Conservation (phyloP, 805 yeast species). For the Metschnikowia kunwiensis region DNA sequence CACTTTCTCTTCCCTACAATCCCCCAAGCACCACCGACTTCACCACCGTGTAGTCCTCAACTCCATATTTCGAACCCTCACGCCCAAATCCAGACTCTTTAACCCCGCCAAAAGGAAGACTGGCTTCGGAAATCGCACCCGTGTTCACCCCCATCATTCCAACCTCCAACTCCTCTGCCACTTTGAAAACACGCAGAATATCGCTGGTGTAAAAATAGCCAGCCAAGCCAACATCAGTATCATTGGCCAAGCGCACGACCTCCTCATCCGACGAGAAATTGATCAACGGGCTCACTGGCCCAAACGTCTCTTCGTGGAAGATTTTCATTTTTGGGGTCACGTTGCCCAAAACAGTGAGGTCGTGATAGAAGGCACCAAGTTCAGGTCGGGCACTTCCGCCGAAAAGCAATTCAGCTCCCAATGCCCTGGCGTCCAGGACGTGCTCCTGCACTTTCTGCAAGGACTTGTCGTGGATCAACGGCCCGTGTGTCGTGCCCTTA, state of each 20-base stretch:
- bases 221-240: conserved; percentile 70
- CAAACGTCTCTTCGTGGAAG: conserved; percentile 73
- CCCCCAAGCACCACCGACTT: conserved; percentile 52
- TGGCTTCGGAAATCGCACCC: conserved; percentile 65
- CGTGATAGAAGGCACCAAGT: conserved; percentile 62
- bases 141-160: conserved; percentile 86
- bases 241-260: conserved; percentile 60
- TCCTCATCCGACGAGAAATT: conserved; percentile 63
- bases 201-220: conserved; percentile 68
- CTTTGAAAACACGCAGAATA: conserved; percentile 50
- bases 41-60: conserved; percentile 66
- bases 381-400: conserved; percentile 59
- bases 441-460: conserved; percentile 59
- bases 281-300: conserved; percentile 73
- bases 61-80: conserved; percentile 74
- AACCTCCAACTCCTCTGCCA: conserved; percentile 64
- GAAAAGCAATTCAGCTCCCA: conserved; percentile 59
- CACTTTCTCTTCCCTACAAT: not conserved
- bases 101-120: conserved; percentile 76
- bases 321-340: conserved; percentile 57
- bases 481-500: conserved; percentile 67
- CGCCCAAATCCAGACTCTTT: conserved; percentile 79
- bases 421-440: conserved; percentile 59
- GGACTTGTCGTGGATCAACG: conserved; percentile 63
- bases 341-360: conserved; percentile 63